These are phyloP conservation scores for Fusarium ramigenum DNA, from an alignment of 2,329 filamentous ascomycete genomes.

Conservation along the genomic window DNA sequence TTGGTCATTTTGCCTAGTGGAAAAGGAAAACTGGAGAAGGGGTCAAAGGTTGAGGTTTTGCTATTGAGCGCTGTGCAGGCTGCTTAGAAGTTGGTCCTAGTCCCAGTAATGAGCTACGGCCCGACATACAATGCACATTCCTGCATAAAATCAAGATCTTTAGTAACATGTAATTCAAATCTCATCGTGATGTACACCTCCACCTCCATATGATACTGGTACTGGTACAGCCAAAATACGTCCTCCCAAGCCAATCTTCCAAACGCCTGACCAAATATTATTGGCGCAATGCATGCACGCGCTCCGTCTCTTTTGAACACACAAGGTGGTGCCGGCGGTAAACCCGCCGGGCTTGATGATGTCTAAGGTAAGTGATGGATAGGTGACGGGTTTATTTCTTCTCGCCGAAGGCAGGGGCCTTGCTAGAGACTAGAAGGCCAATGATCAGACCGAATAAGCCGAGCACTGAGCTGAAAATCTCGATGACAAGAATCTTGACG, in stretches of 20 bases:
- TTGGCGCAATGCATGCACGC: slow-evolving; percentile 50
- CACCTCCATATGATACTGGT: slow-evolving; percentile 46
- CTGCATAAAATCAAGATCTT: slow-evolving; percentile 31
- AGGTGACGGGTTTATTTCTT: slow-evolving; percentile 26
- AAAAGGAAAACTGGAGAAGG: slow-evolving; percentile 72
- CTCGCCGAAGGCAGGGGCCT: slow-evolving; percentile 77
- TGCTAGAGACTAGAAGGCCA: slow-evolving; percentile 86
- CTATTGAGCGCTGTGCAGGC: slow-evolving; percentile 70
- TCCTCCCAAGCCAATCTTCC: slow-evolving; percentile 50
- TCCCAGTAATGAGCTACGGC: slow-evolving; percentile 26
- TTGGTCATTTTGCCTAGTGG: slow-evolving; percentile 78
- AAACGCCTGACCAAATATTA: slow-evolving; percentile 53
- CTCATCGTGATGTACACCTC: slow-evolving; percentile 48
- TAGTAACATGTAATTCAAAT: slow-evolving; percentile 41
- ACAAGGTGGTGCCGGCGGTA: slow-evolving; percentile 27
- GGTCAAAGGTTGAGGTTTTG: slow-evolving; percentile 77
- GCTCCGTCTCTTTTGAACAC: slow-evolving; percentile 39
- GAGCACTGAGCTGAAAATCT: slow-evolving; percentile 98
- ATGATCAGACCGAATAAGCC: slow-evolving; percentile 97
- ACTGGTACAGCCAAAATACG: slow-evolving; percentile 48
- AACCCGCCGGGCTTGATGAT: slow-evolving; percentile 22
- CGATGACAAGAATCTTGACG: slow-evolving; percentile 98
- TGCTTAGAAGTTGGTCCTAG: slow-evolving; percentile 3
- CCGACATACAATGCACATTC: slow-evolving; percentile 31
- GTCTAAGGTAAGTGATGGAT: slow-evolving; percentile 11